Evolutionary conservation across 768 basidiomycete genomes (phyloP), one percentile per base, ranked within the genome.

Genomic region (Podaxis carcinomalis): DNA sequence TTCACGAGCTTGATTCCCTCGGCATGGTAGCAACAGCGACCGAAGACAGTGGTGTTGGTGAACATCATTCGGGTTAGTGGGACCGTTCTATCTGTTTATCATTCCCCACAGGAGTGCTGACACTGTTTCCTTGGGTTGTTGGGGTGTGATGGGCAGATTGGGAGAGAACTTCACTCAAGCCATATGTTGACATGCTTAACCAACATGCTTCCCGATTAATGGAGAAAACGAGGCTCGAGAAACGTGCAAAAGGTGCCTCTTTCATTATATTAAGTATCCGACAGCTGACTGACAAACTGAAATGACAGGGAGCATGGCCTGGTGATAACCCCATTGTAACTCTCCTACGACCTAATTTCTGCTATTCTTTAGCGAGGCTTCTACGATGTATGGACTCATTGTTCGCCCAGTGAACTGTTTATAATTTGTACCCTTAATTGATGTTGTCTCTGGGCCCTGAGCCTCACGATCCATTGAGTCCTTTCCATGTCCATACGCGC

Each of bases 171-270:
- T 91, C 91, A 4, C 74, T 99, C 62, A 90, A 85, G 69, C 89
- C 89, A 21, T 98, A 95, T 67, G 86, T 99, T 44, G 90, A 95
- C 49, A 84, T 97, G 78, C 74, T 98, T 64, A 92, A 98, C 62
- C 81, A 80, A 68, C 93, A 98, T 70, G 82, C 78, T 13, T 61
- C 70, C 37, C 68, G 69, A 32, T 70, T 89, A 28, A 83, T 88
- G 84, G 78, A 82, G n/a, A 81, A 83, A 62, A 78, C 79, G 50
- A 72, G 85, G 64, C 75, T 68, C 60, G 75, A 73, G 46, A 86
- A 82, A 68, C 77, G 80, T 40, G 79, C 75, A 49, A 69, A 72
- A 71, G 78, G 77, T 77, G 54, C 54, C 69, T 67, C 23, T 10
- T 57, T 61, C 50, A 5, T 49, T 4, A 32, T 21, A 11, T 5